Evolutionary conservation across 768 basidiomycete species (phyloP).

Genomic region (Suillus bovinus): DNA sequence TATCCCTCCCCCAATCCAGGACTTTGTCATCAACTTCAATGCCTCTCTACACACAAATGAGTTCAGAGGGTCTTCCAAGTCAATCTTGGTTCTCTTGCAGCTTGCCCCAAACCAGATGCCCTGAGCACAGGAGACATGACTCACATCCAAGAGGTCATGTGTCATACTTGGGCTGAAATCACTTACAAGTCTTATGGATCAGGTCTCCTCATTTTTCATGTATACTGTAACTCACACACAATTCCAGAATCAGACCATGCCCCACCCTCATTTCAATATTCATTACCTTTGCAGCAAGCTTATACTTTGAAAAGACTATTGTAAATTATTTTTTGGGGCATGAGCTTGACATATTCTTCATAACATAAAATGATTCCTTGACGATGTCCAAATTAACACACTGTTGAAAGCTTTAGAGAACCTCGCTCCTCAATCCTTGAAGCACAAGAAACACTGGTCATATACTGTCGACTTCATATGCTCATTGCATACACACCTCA

Average conservation of each 20-base stretch:
- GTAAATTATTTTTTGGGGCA: slow-evolving; percentile 26
- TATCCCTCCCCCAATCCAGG: no score
- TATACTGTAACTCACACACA: slow-evolving; percentile 38
- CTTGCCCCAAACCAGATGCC: no score
- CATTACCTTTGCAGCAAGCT: slow-evolving; percentile 30
- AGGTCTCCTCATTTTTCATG: slow-evolving; percentile 39
- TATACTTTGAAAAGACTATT: slow-evolving; percentile 34
- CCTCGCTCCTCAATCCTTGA: rapidly evolving
- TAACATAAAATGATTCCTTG: not conserved
- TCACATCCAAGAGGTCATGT: slow-evolving; percentile 26
- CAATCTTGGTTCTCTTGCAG: no score
- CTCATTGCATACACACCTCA: rapidly evolving
- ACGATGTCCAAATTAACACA: not conserved
- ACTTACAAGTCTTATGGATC: slow-evolving; percentile 31
- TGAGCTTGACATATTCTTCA: slow-evolving; percentile 8
- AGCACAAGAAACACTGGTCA: not conserved
- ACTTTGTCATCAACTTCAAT: no score
- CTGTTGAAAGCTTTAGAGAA: not conserved
- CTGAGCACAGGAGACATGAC: slow-evolving; percentile 3
- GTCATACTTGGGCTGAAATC: slow-evolving; percentile 24
- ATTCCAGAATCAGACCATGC: slow-evolving; percentile 16
- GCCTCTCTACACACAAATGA: no score
- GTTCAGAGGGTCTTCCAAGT: no score
- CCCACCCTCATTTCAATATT: slow-evolving; percentile 31
- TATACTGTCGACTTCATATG: not conserved